Evolutionary conservation across 371 early-diverging fungal genomes (phyloP).

Genomic region (Haplosporangium sp.): DNA sequence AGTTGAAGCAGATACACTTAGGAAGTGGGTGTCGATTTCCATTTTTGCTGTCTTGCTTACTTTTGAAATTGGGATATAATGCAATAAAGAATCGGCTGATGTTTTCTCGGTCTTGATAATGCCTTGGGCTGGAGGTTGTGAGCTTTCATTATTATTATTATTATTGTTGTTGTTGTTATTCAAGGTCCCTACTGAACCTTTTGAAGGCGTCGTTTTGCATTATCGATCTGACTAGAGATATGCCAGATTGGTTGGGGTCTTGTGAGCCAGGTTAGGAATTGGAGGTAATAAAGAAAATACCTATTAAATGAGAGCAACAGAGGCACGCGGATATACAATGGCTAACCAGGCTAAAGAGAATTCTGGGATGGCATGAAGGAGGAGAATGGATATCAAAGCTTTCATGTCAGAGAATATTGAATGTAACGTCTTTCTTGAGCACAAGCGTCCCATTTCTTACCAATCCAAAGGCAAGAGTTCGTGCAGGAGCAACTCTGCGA

Average conservation of each 20-base stretch:
- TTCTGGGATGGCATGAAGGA: neutral
- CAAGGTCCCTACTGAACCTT: conserved; percentile 38
- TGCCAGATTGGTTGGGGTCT: too few species aligned
- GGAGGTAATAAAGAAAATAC: neutral
- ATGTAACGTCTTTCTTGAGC: conserved; percentile 11
- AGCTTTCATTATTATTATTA: conserved; percentile 9
- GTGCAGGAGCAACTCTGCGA: conserved; percentile 28
- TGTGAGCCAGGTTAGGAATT: too few species aligned
- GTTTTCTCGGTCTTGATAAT: neutral
- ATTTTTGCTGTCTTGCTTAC: conserved; percentile 8
- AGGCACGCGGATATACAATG: neutral
- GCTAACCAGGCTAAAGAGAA: neutral
- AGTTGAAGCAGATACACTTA: conserved; percentile 13
- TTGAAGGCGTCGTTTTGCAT: conserved; percentile 54
- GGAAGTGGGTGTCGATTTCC: neutral
- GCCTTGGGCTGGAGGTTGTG: neutral
- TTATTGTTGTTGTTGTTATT: conserved; percentile 30
- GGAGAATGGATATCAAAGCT: conserved; percentile 6
- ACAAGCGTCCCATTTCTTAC: conserved; percentile 12
- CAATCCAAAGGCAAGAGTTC: conserved; percentile 23
- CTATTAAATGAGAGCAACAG: neutral
- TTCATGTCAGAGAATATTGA: conserved; percentile 1
- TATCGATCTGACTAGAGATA: neutral
- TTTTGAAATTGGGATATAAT: conserved; percentile 4
- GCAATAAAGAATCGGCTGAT: neutral